Conservation (phyloP, 2,329 filamentous ascomycete genomes). For the Colletotrichum euphorbiae region DNA sequence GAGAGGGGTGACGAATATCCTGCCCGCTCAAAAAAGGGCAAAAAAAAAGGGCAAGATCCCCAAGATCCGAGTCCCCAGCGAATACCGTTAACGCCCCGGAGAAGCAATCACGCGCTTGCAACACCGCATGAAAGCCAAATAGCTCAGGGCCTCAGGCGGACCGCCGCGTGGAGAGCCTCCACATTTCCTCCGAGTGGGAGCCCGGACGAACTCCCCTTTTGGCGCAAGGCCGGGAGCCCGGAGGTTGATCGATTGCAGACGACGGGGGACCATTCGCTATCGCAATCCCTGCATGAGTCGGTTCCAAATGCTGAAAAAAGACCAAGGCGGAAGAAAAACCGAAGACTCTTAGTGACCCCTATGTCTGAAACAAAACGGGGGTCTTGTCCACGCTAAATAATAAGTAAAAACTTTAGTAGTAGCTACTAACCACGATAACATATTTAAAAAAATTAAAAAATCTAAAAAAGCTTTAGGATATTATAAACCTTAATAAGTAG, state of each 20-base stretch:
- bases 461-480: too few relatives aligned
- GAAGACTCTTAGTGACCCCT: too few relatives aligned
- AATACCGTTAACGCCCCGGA: conserved; percentile 7
- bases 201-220: conserved; percentile 39
- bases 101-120: conserved; percentile 15
- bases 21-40: too few relatives aligned
- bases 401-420: too few relatives aligned
- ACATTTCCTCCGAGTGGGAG: conserved; percentile 39
- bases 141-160: conserved; percentile 36
- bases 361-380: too few relatives aligned
- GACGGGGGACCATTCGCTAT: conserved; percentile 26
- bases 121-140: conserved; percentile 1
- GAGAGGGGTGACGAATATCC: too few relatives aligned
- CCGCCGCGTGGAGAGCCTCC: conserved; percentile 35
- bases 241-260: conserved; percentile 36
- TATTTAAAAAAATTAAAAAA: too few relatives aligned
- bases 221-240: conserved; percentile 34
- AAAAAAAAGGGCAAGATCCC: not conserved
- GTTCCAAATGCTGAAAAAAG: conserved; percentile 33
- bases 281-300: conserved; percentile 30
- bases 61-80: not conserved
- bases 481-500: too few relatives aligned
- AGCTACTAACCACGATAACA: too few relatives aligned
- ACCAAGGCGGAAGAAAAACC: not conserved
- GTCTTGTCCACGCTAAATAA: too few relatives aligned